Base-by-base conservation (phyloP, 139 green algal genomes). In the Pleodorina starrii region DNA sequence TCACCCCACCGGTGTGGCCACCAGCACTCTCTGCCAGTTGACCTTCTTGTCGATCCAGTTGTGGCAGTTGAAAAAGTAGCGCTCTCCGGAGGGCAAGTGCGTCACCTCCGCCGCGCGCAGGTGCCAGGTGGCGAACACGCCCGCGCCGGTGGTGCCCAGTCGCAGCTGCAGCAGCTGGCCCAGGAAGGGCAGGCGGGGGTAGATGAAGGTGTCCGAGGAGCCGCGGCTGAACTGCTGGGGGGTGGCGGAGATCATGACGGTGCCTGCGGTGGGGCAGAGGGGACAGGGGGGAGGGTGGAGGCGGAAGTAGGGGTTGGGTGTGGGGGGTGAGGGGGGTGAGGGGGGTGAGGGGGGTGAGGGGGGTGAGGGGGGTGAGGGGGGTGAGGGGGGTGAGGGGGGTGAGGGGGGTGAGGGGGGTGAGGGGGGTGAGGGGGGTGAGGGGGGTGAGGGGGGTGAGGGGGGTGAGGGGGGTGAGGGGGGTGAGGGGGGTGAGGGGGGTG, bases 91-190 rank as follows among this genome's bases (percentile, higher is more conserved):
- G 46, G 80, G 50, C 21, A 96, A 44, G 86, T 96, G 93, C 25
- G 92, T 84, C 42, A 96, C 95, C 81, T 96, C 94, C 42, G 91
- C 92, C 19, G 77, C 42, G 32, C 91, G 54, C 81, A 97, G 75
- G 66, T 97, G 95, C 95, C 95, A 97, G 17, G 83, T 92, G 7
- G 95, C 91, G 77, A 94, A 94, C 71, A 92, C 60, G 32, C 95
- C 95, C 1, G 88, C 57, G 71, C 93, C 93, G 29, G 94, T 94
- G 10, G 90, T 94, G 43, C 92, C 95, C 38, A 97, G 94, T 0
- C 90, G 87, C 35, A 96, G 7, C 75, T 93, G 77, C 36, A 87
- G 76, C 72, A 96, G 46, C 46, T 91, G 63, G 11, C 94, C 95
- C 32, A 96, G 59, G 85, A 92, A 92, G 32, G 91, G 93, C 73